Base-by-base conservation (phyloP, 352 stramenopile species). In the Aphanomyces stellatus region DNA sequence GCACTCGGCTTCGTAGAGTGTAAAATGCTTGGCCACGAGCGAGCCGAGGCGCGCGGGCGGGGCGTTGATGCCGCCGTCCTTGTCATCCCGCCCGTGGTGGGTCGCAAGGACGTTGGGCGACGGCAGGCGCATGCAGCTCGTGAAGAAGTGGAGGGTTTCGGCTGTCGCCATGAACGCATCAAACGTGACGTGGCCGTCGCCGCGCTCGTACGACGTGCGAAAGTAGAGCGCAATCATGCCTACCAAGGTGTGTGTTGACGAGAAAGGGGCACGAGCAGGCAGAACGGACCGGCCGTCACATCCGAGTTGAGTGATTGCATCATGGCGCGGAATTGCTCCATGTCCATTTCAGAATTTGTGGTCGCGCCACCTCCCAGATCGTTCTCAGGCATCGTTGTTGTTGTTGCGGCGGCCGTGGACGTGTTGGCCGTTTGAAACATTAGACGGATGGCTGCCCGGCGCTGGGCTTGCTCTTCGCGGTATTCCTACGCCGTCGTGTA, bases 361-460 rank as follows among this genome's bases (percentile, higher is more conserved):
- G 65, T 1, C 41, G 53, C 17, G 30, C 35, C 11, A n/a, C 66
- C 27, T 25, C 25, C 15, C 33, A 46, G 42, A 5, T 19, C 56
- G 24, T 46, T 33, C 24, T 27, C n/a, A 49, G 2, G 41, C 70
- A 46, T 75, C 65, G 30, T 34, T 65, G 27, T 17, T 34, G 35
- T 55, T 10, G 19, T 27, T 27, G 40, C 35, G 31, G 79, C 73
- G 0, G 76, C 71, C 2, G 76, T 65, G 0, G 79, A 83, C 2
- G 37, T n/a, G n/a, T n/a, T n/a, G 3, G 90, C 89, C 0, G 90
- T 97, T 41, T 96, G 88, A 51, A 97, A 97, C 91, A 97, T 97
- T 1, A 97, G 70, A 0, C 90, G 88, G 43, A 97, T 89, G 17
- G 89, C 89, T 19, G 88, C 88, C 4, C 83, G 76, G 1, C 91